Evolutionary conservation across 1,284 basidiomycete species (phyloP).

Genomic region (Heterobasidion parviporum): DNA sequence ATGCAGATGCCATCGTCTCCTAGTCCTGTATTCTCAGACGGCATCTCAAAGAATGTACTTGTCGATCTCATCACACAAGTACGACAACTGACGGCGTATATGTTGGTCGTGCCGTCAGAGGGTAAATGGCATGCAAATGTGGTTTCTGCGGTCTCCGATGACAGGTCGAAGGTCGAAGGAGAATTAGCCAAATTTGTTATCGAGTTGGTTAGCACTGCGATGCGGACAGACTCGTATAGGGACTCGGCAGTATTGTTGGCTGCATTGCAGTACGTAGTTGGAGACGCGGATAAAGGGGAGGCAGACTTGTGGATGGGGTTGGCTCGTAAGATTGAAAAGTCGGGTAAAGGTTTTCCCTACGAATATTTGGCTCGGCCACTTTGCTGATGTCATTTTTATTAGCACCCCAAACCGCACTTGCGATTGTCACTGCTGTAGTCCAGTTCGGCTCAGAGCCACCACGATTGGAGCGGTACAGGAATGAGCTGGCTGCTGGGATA

Average conservation of each 20-base stretch:
- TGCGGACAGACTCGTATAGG: conserved; percentile 35
- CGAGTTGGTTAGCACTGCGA: conserved; percentile 31
- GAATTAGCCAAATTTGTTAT: conserved; percentile 26
- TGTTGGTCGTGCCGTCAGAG: conserved; percentile 44
- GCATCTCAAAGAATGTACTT: conserved; percentile 30
- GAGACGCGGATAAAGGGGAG: conserved; percentile 53
- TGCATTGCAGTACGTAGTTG: conserved; percentile 54
- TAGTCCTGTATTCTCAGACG: conserved; percentile 40
- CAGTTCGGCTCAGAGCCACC: conserved; percentile 60
- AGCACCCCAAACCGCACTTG: conserved; percentile 65
- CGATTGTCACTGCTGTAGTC: conserved; percentile 59
- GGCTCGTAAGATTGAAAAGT: conserved; percentile 53
- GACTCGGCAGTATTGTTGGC: conserved; percentile 52
- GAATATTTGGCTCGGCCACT: background rate
- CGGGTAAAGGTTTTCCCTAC: conserved; percentile 34
- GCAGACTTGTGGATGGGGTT: conserved; percentile 72
- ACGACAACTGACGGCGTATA: conserved; percentile 61
- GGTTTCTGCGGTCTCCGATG: conserved; percentile 21
- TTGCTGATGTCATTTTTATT: background rate
- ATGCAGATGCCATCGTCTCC: conserved; percentile 38
- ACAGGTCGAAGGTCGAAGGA: conserved; percentile 11
- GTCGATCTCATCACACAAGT: conserved; percentile 39
- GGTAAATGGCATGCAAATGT: conserved; percentile 45
- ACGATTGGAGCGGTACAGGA: conserved; percentile 76
- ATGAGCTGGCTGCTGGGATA: conserved; percentile 80